Evolutionary conservation across 2,329 filamentous ascomycete genomes (phyloP), one percentile per base, ranked within the genome.

Genomic region (Pseudogymnoascus sp.): DNA sequence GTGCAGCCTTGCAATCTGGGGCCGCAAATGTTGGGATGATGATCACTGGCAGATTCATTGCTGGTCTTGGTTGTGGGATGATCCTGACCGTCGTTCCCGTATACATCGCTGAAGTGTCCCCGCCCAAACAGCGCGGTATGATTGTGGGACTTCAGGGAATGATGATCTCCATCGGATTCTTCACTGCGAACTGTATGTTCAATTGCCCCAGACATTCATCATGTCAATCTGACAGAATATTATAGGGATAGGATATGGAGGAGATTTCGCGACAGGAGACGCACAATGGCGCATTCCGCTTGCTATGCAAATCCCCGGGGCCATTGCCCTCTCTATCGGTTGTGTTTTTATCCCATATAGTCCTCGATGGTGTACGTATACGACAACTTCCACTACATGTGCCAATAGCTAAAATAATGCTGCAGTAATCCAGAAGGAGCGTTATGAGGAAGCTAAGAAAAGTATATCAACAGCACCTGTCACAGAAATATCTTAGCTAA

Each of bases 131-230:
- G 31, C 67, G 71, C 24, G 71, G 68, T 33, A 64, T 69, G 53
- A 71, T 72, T 24, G 68, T 70, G 24, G 71, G 70, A 8, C 63
- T 75, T 7, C 73, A 75, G 46, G 75, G 73, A 1, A 66, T 75
- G 41, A 71, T 74, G 62, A 75, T 74, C 22, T 69, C 74, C 0
- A 62, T 75, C 4, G 77, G 77, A 3, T 78, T 75, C 64, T 71
- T 74, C 56, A 38, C 70, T 6, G 75, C 76, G 0, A 75, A 74
- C 50, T 78, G 76, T 24, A 33, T 46, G 24, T 16, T 28, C n/a
- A 26, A 26, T 8, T 16, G 14, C 7, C 7, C 26, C 26, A 40
- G 10, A 10, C 22, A 26, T 19, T 8, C 50, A 59, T 28, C n/a
- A 4, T 28, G n/a, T 12, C 16, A 19, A 59, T 6, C 50, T 28